These are phyloP conservation scores for Claviceps paspali DNA, from an alignment of 2,329 filamentous ascomycete species.

Conservation along the genomic window DNA sequence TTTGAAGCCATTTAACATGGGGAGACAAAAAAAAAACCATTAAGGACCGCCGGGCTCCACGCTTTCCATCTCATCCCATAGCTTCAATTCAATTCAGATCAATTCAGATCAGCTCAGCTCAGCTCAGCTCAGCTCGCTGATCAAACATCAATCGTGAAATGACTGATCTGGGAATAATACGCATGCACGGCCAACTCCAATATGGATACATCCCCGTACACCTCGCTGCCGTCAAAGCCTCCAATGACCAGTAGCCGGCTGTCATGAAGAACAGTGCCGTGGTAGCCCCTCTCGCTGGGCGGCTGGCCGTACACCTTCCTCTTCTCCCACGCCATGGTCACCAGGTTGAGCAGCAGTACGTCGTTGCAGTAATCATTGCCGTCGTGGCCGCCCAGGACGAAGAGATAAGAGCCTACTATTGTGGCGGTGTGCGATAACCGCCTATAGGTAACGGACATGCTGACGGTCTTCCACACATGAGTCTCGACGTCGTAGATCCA, in stretches of 20 bases:
- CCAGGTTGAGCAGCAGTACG: constrained; percentile 51
- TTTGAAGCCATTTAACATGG: no score
- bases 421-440: constrained; percentile 54
- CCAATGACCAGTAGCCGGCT: constrained; percentile 48
- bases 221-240: constrained; percentile 52
- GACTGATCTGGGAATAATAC: constrained; percentile 60
- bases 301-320: constrained; percentile 48
- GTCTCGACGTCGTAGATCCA: constrained; percentile 58
- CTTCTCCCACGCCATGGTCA: constrained; percentile 61
- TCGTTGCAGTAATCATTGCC: constrained; percentile 56
- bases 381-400: constrained; percentile 56
- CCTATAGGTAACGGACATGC: constrained; percentile 44
- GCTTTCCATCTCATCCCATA: no score
- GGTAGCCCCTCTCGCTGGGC: constrained; percentile 50
- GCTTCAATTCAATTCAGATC: no score
- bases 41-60: no score
- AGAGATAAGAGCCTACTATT: constrained; percentile 54
- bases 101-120: no score
- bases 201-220: constrained; percentile 53
- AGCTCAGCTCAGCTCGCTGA: background rate
- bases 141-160: constrained; percentile 54
- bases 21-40: no score
- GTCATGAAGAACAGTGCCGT: constrained; percentile 50
- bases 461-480: constrained; percentile 41
- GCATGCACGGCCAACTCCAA: constrained; percentile 54